Conservation (phyloP, 257 asterid species). For the Solanum dulcamara region DNA sequence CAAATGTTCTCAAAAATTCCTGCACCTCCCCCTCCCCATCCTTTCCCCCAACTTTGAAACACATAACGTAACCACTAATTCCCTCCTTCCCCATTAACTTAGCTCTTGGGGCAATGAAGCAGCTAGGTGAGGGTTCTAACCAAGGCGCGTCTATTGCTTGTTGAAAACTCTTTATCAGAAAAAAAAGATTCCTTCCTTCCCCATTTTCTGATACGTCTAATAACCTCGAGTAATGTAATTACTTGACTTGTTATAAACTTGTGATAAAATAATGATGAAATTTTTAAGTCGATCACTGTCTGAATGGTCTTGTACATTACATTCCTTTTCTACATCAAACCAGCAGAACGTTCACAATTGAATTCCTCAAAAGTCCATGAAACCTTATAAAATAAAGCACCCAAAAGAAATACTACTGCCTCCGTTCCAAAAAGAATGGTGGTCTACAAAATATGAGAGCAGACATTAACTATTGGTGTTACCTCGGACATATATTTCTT, state of each 20-base stretch:
- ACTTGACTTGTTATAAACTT: background rate
- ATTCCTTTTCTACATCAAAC: background rate
- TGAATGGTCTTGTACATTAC: background rate
- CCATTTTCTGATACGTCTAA: background rate
- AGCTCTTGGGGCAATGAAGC: no score
- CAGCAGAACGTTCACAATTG: background rate
- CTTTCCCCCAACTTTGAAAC: background rate
- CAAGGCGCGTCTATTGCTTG: no score
- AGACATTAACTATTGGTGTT: background rate
- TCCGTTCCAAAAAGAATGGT: background rate
- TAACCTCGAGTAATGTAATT: background rate
- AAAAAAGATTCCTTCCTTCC: background rate
- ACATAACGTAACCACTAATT: background rate
- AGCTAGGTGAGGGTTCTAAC: no score
- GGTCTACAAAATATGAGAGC: background rate
- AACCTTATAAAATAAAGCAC: background rate
- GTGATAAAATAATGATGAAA: background rate
- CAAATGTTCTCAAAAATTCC: background rate
- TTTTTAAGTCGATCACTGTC: background rate
- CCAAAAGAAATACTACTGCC: background rate
- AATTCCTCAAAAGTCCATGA: background rate
- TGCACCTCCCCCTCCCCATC: background rate
- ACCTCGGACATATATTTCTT: background rate
- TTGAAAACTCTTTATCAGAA: no score
- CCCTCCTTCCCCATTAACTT: background rate